Conservation (phyloP, 1,284 basidiomycete species). For the Phellinidium pouzarii region DNA sequence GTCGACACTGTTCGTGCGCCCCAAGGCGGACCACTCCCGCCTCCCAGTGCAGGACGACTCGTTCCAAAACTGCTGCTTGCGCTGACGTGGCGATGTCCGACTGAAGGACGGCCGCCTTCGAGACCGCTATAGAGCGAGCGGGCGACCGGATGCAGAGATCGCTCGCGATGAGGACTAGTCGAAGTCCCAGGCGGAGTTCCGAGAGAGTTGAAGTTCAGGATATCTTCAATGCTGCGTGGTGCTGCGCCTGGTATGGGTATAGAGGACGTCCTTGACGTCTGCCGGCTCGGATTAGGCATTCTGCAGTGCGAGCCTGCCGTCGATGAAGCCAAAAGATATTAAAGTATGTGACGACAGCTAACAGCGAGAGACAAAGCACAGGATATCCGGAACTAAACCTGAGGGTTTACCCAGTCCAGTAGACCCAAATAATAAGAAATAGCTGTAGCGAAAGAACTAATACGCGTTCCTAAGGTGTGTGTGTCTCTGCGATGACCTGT, state of each 20-base stretch:
- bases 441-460: neutral
- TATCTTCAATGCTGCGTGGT: conserved; percentile 17
- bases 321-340: neutral
- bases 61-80: conserved; percentile 2
- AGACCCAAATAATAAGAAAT: neutral
- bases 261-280: conserved; percentile 16
- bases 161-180: conserved; percentile 3
- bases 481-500: neutral
- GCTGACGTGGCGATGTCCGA: conserved; percentile 6
- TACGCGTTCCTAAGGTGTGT: neutral
- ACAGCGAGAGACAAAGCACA: neutral
- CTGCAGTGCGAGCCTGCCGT: neutral
- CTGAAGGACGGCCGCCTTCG: conserved; percentile 7
- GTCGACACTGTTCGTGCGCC: conserved; percentile 8
- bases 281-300: conserved; percentile 16
- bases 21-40: conserved; percentile 18
- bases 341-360: neutral
- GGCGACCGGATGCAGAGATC: conserved; percentile 4
- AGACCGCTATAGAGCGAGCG: conserved; percentile 14
- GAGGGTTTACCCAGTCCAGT: neutral
- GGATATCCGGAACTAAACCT: neutral
- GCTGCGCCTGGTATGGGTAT: conserved; percentile 16
- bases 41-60: conserved; percentile 11
- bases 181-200: conserved; percentile 3
- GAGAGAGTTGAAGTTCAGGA: conserved; percentile 17